phyloP scores from a whole-genome alignment of 1,139 yeast genomes.

The Geotrichum phurueaensis region DNA sequence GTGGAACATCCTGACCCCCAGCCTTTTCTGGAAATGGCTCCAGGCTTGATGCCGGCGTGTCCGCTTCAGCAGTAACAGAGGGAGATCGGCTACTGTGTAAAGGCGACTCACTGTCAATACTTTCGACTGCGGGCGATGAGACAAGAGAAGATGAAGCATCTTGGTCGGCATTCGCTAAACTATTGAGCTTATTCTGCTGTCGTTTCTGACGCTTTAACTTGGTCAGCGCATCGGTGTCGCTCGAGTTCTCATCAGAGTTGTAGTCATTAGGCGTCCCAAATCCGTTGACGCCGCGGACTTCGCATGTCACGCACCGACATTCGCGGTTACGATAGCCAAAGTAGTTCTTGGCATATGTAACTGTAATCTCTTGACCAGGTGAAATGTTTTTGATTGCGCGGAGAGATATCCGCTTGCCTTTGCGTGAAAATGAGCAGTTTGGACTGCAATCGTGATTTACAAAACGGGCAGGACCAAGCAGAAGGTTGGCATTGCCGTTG shows the following conservation, averaged over 20 bases:
- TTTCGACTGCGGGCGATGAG: not conserved
- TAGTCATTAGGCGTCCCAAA: conserved; percentile 6
- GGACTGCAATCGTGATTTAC: conserved; percentile 45
- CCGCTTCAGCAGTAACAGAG: conserved; percentile 2
- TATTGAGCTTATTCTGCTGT: conserved; percentile 27
- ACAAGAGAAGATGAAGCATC: not conserved
- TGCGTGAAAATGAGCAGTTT: conserved; percentile 39
- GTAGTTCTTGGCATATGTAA: conserved; percentile 40
- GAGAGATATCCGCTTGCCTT: conserved; percentile 32
- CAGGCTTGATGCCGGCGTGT: conserved; percentile 14
- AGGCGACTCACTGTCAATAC: conserved; percentile 4
- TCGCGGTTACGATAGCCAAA: conserved; percentile 41
- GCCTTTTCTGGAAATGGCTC: conserved; percentile 7
- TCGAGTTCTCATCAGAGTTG: conserved; percentile 10
- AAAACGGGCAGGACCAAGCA: conserved; percentile 47
- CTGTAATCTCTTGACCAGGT: conserved; percentile 45
- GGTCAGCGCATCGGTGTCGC: conserved; percentile 17
- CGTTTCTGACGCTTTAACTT: conserved; percentile 13
- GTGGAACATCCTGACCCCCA: conserved; percentile 6
- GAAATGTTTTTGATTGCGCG: conserved; percentile 35
- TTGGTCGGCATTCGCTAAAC: conserved; percentile 2
- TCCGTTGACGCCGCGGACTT: conserved; percentile 26
- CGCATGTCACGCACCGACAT: conserved; percentile 44
- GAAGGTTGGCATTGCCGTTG: conserved; percentile 36
- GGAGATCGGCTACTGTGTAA: conserved; percentile 4